phyloP scores from a whole-genome alignment of 2,329 filamentous ascomycete species.

The Drechslerella stenobrocha region DNA sequence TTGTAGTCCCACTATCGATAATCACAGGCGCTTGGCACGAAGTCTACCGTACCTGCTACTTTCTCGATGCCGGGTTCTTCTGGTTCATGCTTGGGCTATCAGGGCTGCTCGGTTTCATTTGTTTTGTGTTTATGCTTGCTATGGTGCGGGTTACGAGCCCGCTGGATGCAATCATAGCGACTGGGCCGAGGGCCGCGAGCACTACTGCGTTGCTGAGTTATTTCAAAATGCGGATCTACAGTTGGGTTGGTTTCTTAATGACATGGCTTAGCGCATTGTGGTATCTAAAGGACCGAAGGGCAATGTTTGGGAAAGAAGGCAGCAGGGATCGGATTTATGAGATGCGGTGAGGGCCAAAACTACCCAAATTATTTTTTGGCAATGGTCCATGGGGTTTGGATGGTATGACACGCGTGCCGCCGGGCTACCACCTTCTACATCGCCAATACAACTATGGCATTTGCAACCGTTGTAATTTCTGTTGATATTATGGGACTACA shows the following conservation, averaged over 20 bases:
- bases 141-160: constrained; percentile 61
- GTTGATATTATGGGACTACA: too few species aligned
- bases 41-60: constrained; percentile 61
- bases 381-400: too few species aligned
- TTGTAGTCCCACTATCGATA: constrained; percentile 60
- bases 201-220: constrained; percentile 59
- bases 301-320: constrained; percentile 54
- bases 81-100: constrained; percentile 62
- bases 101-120: constrained; percentile 59
- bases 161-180: constrained; percentile 60
- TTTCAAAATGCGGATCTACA: constrained; percentile 60
- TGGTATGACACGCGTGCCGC: too few species aligned
- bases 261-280: constrained; percentile 61
- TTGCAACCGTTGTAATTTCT: too few species aligned
- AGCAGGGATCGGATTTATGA: constrained; percentile 18
- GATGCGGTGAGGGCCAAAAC: neutral
- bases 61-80: constrained; percentile 63
- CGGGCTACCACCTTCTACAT: too few species aligned
- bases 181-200: constrained; percentile 59
- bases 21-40: constrained; percentile 60
- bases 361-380: neutral
- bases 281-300: constrained; percentile 58
- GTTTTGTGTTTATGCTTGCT: constrained; percentile 60
- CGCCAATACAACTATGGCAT: too few species aligned
- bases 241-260: constrained; percentile 61